Conservation (phyloP, 768 basidiomycete species). For the Russula earlei region DNA sequence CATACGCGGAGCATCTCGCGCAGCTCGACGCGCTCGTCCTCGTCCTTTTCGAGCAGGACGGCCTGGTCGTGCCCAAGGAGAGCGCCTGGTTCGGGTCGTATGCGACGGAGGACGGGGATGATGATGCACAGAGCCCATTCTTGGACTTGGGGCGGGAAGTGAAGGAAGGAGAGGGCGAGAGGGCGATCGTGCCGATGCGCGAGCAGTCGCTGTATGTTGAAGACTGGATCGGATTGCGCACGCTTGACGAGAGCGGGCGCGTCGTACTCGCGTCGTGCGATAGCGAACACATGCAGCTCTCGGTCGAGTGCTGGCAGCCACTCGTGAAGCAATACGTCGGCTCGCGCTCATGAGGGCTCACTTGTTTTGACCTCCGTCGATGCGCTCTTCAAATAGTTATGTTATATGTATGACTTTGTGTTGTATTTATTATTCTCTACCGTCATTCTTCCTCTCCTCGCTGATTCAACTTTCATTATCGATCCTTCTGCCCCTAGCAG, state of each 20-base stretch:
- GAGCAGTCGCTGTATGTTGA: constrained; percentile 62
- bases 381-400: too few species aligned
- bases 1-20: constrained; percentile 51
- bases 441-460: too few species aligned
- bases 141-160: not conserved
- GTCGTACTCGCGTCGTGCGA: constrained; percentile 55
- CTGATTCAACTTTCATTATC: too few species aligned
- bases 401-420: too few species aligned
- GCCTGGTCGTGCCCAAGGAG: constrained; percentile 77
- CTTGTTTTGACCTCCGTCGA: too few species aligned
- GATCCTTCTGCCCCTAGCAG: too few species aligned
- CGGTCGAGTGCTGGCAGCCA: constrained; percentile 27
- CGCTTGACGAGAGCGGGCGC: constrained; percentile 55
- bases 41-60: constrained; percentile 61
- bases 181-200: constrained; percentile 56
- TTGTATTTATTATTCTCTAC: too few species aligned
- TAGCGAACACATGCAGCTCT: constrained; percentile 69
- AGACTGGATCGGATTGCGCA: constrained; percentile 74
- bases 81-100: constrained; percentile 82
- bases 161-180: not conserved
- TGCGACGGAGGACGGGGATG: constrained; percentile 29
- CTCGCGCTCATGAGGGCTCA: not conserved
- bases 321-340: constrained; percentile 27
- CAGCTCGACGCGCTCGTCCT: constrained; percentile 61
- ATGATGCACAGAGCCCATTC: not conserved